These are phyloP conservation scores for Kickxella alabastrina DNA, from an alignment of 192 early-diverging fungal species.

Conservation along the genomic window DNA sequence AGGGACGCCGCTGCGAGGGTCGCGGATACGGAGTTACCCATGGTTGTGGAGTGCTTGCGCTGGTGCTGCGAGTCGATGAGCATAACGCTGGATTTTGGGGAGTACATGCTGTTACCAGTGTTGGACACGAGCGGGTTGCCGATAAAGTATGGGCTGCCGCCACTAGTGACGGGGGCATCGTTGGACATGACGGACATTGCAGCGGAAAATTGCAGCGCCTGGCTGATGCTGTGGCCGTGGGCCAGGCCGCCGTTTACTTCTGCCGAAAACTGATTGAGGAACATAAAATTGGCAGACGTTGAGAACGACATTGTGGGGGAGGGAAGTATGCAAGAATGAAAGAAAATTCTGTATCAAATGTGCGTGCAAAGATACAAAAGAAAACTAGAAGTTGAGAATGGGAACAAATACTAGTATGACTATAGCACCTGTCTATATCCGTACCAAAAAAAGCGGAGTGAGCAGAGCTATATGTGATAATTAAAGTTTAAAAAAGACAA, in stretches of 20 bases:
- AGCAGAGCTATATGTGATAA: not conserved
- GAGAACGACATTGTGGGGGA: conserved; percentile 23
- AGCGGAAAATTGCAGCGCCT: conserved; percentile 14
- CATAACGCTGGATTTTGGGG: conserved; percentile 8
- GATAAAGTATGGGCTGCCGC: conserved; percentile 20
- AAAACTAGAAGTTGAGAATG: not conserved
- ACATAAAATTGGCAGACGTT: conserved; percentile 26
- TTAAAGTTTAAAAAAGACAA: not conserved
- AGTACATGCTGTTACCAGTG: conserved; percentile 33
- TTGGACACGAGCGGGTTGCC: conserved; percentile 9
- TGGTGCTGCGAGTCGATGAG: conserved; percentile 16
- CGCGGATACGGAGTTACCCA: conserved; percentile 4
- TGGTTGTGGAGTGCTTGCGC: conserved; percentile 1
- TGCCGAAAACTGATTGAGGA: conserved; percentile 26
- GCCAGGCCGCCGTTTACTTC: conserved; percentile 7
- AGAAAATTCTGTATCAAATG: too few species aligned
- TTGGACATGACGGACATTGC: conserved; percentile 6
- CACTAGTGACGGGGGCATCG: conserved; percentile 7
- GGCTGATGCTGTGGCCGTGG: conserved; percentile 1
- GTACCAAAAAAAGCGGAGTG: not conserved
- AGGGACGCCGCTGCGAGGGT: conserved; percentile 23
- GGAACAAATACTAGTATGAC: not conserved
- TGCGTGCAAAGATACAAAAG: not conserved
- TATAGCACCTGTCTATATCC: not conserved
- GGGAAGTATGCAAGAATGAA: not conserved